Evolutionary conservation across 139 green algal species (phyloP).

Genomic region (Tetraselmis striata): DNA sequence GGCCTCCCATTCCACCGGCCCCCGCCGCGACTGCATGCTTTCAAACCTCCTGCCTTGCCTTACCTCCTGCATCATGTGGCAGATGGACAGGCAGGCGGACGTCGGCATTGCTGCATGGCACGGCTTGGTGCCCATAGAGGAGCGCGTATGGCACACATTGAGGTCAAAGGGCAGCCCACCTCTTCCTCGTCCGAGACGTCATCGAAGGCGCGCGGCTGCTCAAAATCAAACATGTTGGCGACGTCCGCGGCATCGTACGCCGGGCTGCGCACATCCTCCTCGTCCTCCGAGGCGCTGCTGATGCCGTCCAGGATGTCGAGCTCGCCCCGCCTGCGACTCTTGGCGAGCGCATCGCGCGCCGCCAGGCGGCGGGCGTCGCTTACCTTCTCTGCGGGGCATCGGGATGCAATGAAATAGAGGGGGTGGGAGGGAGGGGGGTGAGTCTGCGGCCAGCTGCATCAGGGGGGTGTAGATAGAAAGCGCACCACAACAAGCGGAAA

Average conservation of each 20-base stretch:
- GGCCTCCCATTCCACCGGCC: not conserved
- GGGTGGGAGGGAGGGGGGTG: too few relatives aligned
- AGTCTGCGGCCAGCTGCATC: too few relatives aligned
- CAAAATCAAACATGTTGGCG: not conserved
- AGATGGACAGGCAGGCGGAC: too few relatives aligned
- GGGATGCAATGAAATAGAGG: too few relatives aligned
- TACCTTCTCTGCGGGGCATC: not conserved
- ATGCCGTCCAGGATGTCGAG: not conserved
- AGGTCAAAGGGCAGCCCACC: too few relatives aligned
- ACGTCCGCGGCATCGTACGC: too few relatives aligned
- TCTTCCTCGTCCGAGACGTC: not conserved
- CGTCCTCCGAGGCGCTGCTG: not conserved
- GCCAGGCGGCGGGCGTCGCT: not conserved
- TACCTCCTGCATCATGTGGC: not conserved
- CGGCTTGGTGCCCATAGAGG: too few relatives aligned
- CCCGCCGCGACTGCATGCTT: not conserved
- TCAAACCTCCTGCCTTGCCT: not conserved
- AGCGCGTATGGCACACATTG: too few relatives aligned
- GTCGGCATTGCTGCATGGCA: too few relatives aligned
- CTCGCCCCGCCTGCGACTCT: not conserved
- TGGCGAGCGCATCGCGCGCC: not conserved
- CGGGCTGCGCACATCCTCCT: not conserved
- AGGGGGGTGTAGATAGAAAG: too few relatives aligned
- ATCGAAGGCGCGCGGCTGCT: not conserved
- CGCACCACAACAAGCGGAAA: too few relatives aligned